phyloP scores from a whole-genome alignment of 2,329 filamentous ascomycete species.

The Penicillium sclerotigenum region DNA sequence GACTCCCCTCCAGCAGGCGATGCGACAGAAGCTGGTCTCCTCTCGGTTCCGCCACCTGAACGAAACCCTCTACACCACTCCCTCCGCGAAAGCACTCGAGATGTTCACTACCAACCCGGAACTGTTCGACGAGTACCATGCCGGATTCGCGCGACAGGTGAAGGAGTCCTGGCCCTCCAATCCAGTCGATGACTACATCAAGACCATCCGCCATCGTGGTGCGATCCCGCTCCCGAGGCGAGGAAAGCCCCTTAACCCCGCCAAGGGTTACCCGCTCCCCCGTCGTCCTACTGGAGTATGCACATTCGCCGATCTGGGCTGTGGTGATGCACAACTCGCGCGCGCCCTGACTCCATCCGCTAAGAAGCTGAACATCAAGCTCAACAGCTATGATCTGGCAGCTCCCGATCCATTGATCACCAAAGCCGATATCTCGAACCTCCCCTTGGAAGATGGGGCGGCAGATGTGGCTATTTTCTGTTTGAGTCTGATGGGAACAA shows the following conservation, averaged over 20 bases:
- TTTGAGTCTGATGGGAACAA: constrained; percentile 96
- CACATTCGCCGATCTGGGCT: constrained; percentile 86
- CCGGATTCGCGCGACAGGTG: constrained; percentile 92
- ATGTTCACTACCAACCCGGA: constrained; percentile 83
- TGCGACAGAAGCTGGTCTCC: constrained; percentile 91
- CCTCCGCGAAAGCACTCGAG: constrained; percentile 75
- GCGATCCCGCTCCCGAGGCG: constrained; percentile 47
- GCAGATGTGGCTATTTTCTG: constrained; percentile 93
- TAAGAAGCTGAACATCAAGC: constrained; percentile 66
- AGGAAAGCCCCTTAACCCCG: constrained; percentile 35
- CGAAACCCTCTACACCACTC: constrained; percentile 90
- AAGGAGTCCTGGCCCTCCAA: constrained; percentile 90
- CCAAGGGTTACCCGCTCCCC: constrained; percentile 55
- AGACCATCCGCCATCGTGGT: constrained; percentile 66
- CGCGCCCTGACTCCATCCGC: constrained; percentile 59
- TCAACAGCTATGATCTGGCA: constrained; percentile 85
- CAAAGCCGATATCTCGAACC: constrained; percentile 78
- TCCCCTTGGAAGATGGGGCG: constrained; percentile 71
- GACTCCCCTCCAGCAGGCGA: constrained; percentile 87
- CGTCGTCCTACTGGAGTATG: constrained; percentile 65
- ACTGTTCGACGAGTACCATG: constrained; percentile 95
- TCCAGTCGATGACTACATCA: constrained; percentile 83
- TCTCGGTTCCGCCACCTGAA: constrained; percentile 97
- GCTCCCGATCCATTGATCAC: constrained; percentile 74
- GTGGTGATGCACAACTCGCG: constrained; percentile 83